A percentile compares a stretch with the other conserved stretches of the same genome.
phyloP scores from a whole-genome alignment of 1,284 basidiomycete genomes.

The Puccinia triticina region DNA sequence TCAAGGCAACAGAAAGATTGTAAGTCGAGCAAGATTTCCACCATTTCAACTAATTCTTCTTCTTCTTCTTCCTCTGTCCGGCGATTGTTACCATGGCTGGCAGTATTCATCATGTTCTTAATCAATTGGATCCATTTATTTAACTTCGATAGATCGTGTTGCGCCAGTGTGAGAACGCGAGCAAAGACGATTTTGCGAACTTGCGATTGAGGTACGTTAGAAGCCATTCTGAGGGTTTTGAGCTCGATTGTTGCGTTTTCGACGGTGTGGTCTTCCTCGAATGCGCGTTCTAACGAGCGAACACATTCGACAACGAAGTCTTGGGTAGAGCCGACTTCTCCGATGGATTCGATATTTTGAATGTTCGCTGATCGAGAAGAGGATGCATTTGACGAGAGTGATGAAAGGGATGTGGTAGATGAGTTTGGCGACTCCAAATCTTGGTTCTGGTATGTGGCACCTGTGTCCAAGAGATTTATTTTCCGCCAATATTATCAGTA shows the following conservation, averaged over 20 bases:
- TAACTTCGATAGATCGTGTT: conserved; percentile 53
- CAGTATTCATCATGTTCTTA: conserved; percentile 58
- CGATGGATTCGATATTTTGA: conserved; percentile 40
- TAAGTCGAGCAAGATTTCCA: conserved; percentile 57
- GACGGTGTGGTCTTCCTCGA: conserved; percentile 83
- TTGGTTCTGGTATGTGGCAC: conserved; percentile 31
- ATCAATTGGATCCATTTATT: conserved; percentile 61
- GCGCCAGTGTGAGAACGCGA: conserved; percentile 71
- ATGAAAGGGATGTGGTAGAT: conserved; percentile 54
- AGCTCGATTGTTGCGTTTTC: conserved; percentile 89
- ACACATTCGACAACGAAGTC: conserved; percentile 78
- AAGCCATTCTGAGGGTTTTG: conserved; percentile 91
- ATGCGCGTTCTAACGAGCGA: conserved; percentile 82
- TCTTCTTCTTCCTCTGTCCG: conserved; percentile 51
- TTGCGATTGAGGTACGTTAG: conserved; percentile 76
- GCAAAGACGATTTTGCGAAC: conserved; percentile 78
- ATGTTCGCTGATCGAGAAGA: conserved; percentile 54
- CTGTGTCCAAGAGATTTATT: conserved; percentile 10
- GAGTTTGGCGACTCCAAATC: conserved; percentile 18
- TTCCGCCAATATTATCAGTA: conserved; percentile 51
- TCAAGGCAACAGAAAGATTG: conserved; percentile 57
- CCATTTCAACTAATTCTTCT: conserved; percentile 58
- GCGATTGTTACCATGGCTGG: background rate
- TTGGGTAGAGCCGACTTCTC: conserved; percentile 55
- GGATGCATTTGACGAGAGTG: conserved; percentile 56